Evolutionary conservation across 2,329 filamentous ascomycete species (phyloP).

Genomic region (Scytalidium lignicola): DNA sequence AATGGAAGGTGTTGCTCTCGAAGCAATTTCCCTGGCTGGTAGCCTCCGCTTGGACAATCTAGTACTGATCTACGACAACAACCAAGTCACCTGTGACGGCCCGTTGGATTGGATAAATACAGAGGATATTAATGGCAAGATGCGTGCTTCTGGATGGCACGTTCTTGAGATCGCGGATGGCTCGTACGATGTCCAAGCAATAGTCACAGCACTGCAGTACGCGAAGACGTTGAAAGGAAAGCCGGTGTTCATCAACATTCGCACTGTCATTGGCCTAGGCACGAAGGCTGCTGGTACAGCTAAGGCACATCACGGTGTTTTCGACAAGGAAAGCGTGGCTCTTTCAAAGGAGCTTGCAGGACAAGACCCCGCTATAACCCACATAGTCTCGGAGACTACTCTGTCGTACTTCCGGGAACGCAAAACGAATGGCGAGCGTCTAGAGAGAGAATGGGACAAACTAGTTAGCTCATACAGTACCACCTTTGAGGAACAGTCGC

Average conservation of each 20-base stretch:
- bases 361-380: conserved; percentile 33
- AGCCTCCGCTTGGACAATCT: conserved; percentile 43
- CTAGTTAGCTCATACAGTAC: conserved; percentile 39
- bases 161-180: conserved; percentile 43
- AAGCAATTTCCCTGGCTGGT: conserved; percentile 44
- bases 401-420: conserved; percentile 45
- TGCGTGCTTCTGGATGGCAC: conserved; percentile 42
- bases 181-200: conserved; percentile 35
- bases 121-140: conserved; percentile 45
- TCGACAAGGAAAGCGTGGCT: conserved; percentile 11
- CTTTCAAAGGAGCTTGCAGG: conserved; percentile 33
- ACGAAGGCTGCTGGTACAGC: conserved; percentile 24
- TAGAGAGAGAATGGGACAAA: conserved; percentile 42
- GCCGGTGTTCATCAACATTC: conserved; percentile 47
- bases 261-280: conserved; percentile 42
- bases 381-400: conserved; percentile 38
- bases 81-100: conserved; percentile 46
- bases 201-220: conserved; percentile 36
- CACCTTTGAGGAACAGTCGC: no score
- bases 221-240: conserved; percentile 35
- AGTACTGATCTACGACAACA: conserved; percentile 47
- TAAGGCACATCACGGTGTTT: conserved; percentile 20
- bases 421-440: conserved; percentile 35
- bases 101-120: conserved; percentile 39
- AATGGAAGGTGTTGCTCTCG: conserved; percentile 44